Evolutionary conservation across 257 asterid species (phyloP).

Genomic region (Salvia rosmarinus): DNA sequence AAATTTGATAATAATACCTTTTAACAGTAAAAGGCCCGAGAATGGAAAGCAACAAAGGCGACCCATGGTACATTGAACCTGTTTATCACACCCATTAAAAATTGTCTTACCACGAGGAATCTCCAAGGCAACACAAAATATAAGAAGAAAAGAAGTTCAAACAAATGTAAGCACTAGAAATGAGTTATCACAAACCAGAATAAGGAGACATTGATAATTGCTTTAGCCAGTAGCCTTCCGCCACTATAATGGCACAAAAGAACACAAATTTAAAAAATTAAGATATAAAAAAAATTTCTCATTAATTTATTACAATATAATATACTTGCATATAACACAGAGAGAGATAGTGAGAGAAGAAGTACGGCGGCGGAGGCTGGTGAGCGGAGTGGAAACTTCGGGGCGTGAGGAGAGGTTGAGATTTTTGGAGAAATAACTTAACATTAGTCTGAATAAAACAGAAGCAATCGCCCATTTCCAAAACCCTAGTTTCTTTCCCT

Average conservation of each 20-base stretch:
- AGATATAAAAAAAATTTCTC: background rate
- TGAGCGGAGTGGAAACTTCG: slow-evolving; percentile 95
- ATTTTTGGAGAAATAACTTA: slow-evolving; percentile 64
- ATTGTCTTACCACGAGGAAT: background rate
- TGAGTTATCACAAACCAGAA: slow-evolving; percentile 60
- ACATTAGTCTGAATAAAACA: slow-evolving; percentile 61
- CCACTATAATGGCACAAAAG: slow-evolving; percentile 51
- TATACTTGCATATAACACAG: background rate
- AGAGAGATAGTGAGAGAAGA: slow-evolving; percentile 11
- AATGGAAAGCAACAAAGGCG: slow-evolving; percentile 75
- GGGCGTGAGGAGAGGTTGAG: slow-evolving; percentile 91
- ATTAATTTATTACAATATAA: background rate
- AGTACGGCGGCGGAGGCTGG: slow-evolving; percentile 92
- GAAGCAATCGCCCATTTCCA: slow-evolving; percentile 88
- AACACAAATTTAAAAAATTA: background rate
- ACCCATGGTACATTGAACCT: slow-evolving; percentile 99
- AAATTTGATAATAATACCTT: slow-evolving; percentile 44
- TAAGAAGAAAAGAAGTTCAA: background rate
- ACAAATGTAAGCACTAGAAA: background rate
- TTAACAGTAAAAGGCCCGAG: slow-evolving; percentile 81
- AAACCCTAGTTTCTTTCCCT: slow-evolving; percentile 49
- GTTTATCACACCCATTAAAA: slow-evolving; percentile 30
- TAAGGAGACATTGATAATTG: slow-evolving; percentile 84
- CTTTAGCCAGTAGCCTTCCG: slow-evolving; percentile 96
- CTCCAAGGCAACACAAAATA: background rate